These are phyloP conservation scores for Ilyonectria robusta DNA, from an alignment of 2,329 filamentous ascomycete genomes.

Conservation along the genomic window DNA sequence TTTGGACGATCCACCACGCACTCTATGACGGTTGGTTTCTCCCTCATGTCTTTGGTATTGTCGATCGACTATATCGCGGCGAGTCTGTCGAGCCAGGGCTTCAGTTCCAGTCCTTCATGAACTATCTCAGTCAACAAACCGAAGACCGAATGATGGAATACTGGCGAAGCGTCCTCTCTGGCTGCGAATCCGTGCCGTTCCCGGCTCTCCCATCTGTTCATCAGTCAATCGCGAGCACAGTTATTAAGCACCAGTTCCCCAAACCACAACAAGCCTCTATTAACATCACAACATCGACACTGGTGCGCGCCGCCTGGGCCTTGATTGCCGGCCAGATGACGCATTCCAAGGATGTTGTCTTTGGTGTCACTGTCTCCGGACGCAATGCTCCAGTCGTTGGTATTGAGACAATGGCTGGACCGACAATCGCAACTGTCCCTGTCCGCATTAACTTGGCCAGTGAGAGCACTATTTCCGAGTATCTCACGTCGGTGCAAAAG, in stretches of 20 bases:
- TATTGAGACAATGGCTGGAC: constrained; percentile 42
- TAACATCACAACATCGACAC: constrained; percentile 25
- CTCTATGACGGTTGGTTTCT: constrained; percentile 48
- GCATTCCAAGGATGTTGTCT: constrained; percentile 39
- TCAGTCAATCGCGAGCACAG: constrained; percentile 2
- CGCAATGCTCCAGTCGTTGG: constrained; percentile 41
- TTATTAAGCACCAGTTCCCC: constrained; percentile 4
- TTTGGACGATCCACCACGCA: constrained; percentile 47
- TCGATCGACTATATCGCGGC: constrained; percentile 25
- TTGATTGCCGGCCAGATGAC: constrained; percentile 38
- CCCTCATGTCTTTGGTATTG: constrained; percentile 15
- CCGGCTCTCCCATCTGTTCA: constrained; percentile 19
- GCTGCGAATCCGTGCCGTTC: constrained; percentile 16
- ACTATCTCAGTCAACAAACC: not conserved
- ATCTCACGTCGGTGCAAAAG: constrained; percentile 55
- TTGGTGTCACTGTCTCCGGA: constrained; percentile 44
- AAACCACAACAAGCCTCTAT: not conserved
- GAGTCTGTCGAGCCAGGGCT: not conserved
- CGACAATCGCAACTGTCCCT: constrained; percentile 34
- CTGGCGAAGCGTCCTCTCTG: constrained; percentile 9
- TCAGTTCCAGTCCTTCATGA: constrained; percentile 1
- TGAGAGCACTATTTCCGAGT: constrained; percentile 50
- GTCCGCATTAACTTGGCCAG: constrained; percentile 46
- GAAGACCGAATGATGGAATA: constrained; percentile 2
- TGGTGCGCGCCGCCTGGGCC: constrained; percentile 50